Evolutionary conservation across 495 filamentous ascomycete species (phyloP), one percentile per base, ranked within the genome.

Genomic region (Poronia punctata): DNA sequence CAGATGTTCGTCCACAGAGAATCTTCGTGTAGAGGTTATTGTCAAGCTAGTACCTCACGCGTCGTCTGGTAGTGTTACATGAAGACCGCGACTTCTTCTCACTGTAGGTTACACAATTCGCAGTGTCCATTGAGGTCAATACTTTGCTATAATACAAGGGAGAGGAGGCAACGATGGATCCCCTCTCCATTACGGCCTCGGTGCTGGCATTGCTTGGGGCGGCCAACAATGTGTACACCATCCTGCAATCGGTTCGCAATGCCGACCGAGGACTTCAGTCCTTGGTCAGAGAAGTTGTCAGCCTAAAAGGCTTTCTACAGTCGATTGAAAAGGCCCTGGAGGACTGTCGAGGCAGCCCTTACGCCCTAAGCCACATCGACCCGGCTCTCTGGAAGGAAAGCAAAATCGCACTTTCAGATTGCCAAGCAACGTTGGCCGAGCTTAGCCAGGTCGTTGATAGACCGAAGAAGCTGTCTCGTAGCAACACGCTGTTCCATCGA

Each of bases 141-240:
- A n/a, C n/a, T n/a, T n/a, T n/a, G n/a, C n/a, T n/a, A n/a, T n/a
- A n/a, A n/a, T n/a, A 10, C 3, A 9, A 19, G 3, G 4, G 8
- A 19, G 31, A 33, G 31, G 1, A 33, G 5, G 9, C 14, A 17
- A 16, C 42, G 37, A 50, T 50, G 47, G 50, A 54, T 38, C 47
- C 47, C 27, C 50, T 54, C 21, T 50, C 46, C 19, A 49, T 50
- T 23, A 44, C 46, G 17, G 40, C 46, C 14, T 43, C 46, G 7
- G 42, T 54, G 24, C 50, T 54, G 18, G 38, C 50, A 7, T 21
- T 54, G 15, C 4, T 54, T 28, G 38, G 48, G 23, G 46, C 50
- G 3, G 32, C 50, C 15, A 49, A 23, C 9, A 46, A 40, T n/a
- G 18, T 46, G 10, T 35, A 46, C 12, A 39, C 18, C 18, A 18